A percentile compares a stretch with the other conserved stretches of the same genome.
Conservation (phyloP, 2,329 filamentous ascomycete species). For the Lasiodiplodia hormozganensis region DNA sequence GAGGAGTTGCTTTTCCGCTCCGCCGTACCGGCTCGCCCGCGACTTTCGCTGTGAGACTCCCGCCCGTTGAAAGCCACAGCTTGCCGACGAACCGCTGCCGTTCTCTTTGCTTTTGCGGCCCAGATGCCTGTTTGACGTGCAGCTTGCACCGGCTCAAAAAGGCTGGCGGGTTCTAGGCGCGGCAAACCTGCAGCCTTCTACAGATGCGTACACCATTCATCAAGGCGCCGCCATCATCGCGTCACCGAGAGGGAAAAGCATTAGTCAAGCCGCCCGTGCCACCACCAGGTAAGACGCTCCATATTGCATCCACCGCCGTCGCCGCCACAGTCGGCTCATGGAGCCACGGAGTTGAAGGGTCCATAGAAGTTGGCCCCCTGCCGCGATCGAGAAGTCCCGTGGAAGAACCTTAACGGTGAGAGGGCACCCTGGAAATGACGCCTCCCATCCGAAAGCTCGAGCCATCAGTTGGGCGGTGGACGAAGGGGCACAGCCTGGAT, state of each 20-base stretch:
- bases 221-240: constrained; percentile 12
- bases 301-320: constrained; percentile 9
- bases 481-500: not conserved
- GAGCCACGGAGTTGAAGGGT: constrained; percentile 12
- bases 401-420: constrained; percentile 28
- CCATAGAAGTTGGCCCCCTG: not conserved
- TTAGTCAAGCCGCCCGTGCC: constrained; percentile 7
- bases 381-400: constrained; percentile 26
- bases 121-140: constrained; percentile 16
- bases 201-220: constrained; percentile 6
- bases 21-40: constrained; percentile 15
- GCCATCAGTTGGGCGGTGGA: constrained; percentile 14
- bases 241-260: constrained; percentile 15
- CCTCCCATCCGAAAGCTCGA: constrained; percentile 13
- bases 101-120: not conserved
- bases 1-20: constrained; percentile 14
- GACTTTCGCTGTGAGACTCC: constrained; percentile 3
- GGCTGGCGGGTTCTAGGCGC: not conserved
- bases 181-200: constrained; percentile 14
- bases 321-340: constrained; percentile 15
- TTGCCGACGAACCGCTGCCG: constrained; percentile 12
- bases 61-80: constrained; percentile 16
- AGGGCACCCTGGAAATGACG: constrained; percentile 21
- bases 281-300: constrained; percentile 10
- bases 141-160: constrained; percentile 1